Conservation (phyloP, 116 monocot genomes). For the Phalaenopsis hybrid region DNA sequence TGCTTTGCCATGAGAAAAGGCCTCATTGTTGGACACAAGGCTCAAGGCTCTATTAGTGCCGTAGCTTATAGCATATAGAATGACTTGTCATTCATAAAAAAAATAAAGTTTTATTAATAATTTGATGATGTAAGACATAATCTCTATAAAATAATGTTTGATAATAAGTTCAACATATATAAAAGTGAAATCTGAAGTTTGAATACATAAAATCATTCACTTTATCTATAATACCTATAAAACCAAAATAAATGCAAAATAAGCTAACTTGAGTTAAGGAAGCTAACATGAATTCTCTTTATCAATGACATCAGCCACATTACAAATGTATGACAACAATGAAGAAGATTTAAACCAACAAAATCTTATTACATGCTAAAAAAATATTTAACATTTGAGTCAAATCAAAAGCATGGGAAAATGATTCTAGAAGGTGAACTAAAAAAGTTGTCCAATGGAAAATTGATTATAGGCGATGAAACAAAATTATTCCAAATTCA, state of each 20-base stretch:
- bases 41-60: too few species aligned
- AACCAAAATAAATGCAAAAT: not conserved
- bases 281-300: not conserved
- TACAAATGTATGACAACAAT: not conserved
- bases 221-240: not conserved
- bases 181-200: too few species aligned
- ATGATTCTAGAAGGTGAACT: too few species aligned
- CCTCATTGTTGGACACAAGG: not conserved
- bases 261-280: not conserved
- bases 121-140: not conserved
- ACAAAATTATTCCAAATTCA: not conserved
- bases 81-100: not conserved
- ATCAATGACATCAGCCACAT: not conserved
- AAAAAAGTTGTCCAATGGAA: too few species aligned
- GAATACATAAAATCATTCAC: too few species aligned
- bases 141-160: too few species aligned
- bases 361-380: not conserved
- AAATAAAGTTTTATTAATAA: not conserved
- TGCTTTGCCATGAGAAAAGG: not conserved
- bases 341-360: not conserved
- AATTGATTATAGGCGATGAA: not conserved
- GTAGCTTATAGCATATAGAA: not conserved
- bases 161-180: too few species aligned
- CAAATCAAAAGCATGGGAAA: too few species aligned
- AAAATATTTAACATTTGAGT: not conserved